Base-by-base conservation (phyloP, 2,329 filamentous ascomycete genomes). In the Penicillium italicum region DNA sequence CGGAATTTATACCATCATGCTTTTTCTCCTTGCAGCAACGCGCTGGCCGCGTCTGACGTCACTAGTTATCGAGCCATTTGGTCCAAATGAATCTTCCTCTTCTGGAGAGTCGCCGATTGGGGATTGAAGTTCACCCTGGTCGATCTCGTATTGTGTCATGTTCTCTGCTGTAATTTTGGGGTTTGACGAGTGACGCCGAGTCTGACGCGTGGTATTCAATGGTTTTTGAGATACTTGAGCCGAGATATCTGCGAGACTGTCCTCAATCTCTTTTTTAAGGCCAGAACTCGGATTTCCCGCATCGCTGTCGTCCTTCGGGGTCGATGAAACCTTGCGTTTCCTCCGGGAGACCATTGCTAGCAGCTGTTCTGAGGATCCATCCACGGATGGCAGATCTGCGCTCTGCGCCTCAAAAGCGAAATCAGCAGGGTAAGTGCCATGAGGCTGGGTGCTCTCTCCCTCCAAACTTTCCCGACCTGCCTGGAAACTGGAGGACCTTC, bases 401-500 rank as follows among this genome's bases (percentile, higher is more conserved):
- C 60, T 62, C 31, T 65, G 56, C 28, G 65, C 57, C 37, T 62
- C 57, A 8, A 52, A 42, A 31, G 51, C 43, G 30, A 52, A 62
- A 51, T 56, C 54, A 16, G 54, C 53, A n/a, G 56, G 43, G 24
- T 55, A 51, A 38, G 42, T 58, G 14, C 16, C 26, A 50, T 28
- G 46, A 9, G 31, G 18, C n/a, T 51, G 56, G 24, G 28, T 54
- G 51, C 53, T 51, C 44, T 60, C 51, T 11, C 34, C 44, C 26
- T 66, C 67, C 69, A 73, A 53, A 70, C 71, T 47, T 70, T 79
- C 71, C 76, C 76, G 64, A 74, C 76, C 62, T 75, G 74, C 41
- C 31, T 64, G 64, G 43, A 70, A 80, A 66, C 66, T 81, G 72
- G 58, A 82, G 51, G 34, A 78, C 77, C 64, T 78, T 76, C 73